A percentile compares a stretch with the other conserved stretches of the same genome.
Conservation (phyloP, 1,284 basidiomycete genomes). For the Ceratobasidium sp. region DNA sequence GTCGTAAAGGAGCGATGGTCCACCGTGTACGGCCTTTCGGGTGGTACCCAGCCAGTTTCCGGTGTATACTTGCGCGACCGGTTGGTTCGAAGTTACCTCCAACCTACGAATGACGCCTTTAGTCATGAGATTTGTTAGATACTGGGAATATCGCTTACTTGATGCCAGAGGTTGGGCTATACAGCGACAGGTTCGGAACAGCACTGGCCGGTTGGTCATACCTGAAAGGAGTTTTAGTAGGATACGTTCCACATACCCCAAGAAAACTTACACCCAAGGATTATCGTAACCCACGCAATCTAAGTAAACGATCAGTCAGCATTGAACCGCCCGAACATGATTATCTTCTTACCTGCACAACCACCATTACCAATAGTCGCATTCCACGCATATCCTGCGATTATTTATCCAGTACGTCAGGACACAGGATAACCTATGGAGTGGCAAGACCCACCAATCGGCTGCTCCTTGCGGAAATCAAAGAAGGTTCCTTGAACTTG, state of each 20-base stretch:
- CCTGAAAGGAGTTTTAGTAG: not conserved
- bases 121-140: conserved; percentile 36
- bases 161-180: conserved; percentile 64
- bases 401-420: not conserved
- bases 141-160: conserved; percentile 55
- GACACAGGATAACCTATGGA: no score
- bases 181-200: conserved; percentile 60
- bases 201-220: conserved; percentile 54
- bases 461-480: conserved; percentile 63
- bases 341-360: conserved; percentile 16
- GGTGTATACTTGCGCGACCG: conserved; percentile 65
- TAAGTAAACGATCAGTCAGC: conserved; percentile 46
- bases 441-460: conserved; percentile 57
- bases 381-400: conserved; percentile 41
- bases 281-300: conserved; percentile 64
- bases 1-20: conserved; percentile 58
- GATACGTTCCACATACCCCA: not conserved
- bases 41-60: conserved; percentile 62
- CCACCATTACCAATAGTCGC: conserved; percentile 45
- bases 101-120: conserved; percentile 56
- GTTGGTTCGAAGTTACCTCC: conserved; percentile 66
- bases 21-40: conserved; percentile 63
- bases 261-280: conserved; percentile 59
- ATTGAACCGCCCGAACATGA: not conserved
- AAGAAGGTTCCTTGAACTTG: conserved; percentile 60